Percentiles rank a stretch among this genome's conserved stretches.
Conservation (phyloP, 2,329 filamentous ascomycete species). For the Ophiocordyceps camponoti-floridani region DNA sequence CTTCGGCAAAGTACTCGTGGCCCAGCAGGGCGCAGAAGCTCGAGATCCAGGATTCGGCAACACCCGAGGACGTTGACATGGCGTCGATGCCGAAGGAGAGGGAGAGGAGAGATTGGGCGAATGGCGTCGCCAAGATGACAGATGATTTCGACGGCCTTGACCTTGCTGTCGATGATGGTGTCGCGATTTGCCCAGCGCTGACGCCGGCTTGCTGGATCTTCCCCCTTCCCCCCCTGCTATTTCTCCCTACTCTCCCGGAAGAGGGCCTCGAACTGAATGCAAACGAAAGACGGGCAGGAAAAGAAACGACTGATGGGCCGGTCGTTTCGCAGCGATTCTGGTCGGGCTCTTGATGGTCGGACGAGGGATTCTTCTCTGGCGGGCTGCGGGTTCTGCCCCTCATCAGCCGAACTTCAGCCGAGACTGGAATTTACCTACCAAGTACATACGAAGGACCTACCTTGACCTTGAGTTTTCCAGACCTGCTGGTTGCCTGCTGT, state of each 20-base stretch:
- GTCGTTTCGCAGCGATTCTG: too few species aligned
- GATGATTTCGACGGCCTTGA: background rate
- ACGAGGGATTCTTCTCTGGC: too few species aligned
- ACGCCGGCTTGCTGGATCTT: background rate
- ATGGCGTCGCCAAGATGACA: background rate
- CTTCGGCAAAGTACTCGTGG: constrained; percentile 97
- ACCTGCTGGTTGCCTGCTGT: too few species aligned
- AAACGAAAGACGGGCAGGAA: too few species aligned
- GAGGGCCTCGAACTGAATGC: background rate
- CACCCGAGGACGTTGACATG: constrained; percentile 44
- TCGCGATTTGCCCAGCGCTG: background rate
- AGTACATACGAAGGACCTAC: too few species aligned
- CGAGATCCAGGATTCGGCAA: constrained; percentile 86
- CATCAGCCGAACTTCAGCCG: too few species aligned
- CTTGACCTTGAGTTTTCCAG: too few species aligned
- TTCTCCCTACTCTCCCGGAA: background rate
- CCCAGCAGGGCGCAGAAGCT: constrained; percentile 91
- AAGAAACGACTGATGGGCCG: too few species aligned
- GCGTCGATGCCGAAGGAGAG: background rate
- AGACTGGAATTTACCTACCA: too few species aligned
- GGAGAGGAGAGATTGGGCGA: background rate
- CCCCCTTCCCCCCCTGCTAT: background rate
- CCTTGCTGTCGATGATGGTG: too few species aligned
- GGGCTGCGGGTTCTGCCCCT: too few species aligned
- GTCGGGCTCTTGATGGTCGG: too few species aligned